Evolutionary conservation across 176 grass and related monocot genomes (phyloP), one percentile per base, ranked within the genome.

Genomic region (Eremochloa ophiuroides): DNA sequence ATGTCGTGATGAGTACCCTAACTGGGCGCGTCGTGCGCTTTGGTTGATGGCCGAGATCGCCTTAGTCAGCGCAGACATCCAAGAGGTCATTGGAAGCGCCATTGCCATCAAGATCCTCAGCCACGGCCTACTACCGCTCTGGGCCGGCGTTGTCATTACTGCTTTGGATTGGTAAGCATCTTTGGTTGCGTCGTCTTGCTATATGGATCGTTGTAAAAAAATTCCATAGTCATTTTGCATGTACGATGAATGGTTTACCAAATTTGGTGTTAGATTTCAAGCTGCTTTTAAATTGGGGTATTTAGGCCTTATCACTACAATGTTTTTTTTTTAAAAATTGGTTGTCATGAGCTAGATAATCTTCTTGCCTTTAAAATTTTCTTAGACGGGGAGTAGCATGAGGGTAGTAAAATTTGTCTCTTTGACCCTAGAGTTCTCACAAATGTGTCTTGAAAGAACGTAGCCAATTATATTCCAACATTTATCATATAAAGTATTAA

Each of bases 11-110:
- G 92, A 95, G 88, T 98, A 95, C 79, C 95, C 90, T 2, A 65
- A 81, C 25, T 93, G 92, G 90, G 88, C 91, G 27, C 85, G 90
- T 38, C 64, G 81, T 42, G 75, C 37, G 22, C 88, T 98, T 25
- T 94, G 92, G 94, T 64, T 91, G n/a, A 97, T 97, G 94, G 87
- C 92, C 18, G 92, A 97, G 89, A 48, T 97, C 46, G 88, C 94
- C 14, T 66, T 97, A 74, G 93, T 97, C 67, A 91, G 92, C 9
- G 95, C 90, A 12, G 95, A 97, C 59, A 97, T 97, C 40, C 95
- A 97, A 73, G 92, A 97, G 81, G 92, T 97, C 73, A 97, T 97
- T 67, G 90, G 92, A 23, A 97, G 95, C 26, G 92, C 88, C 69
- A 93, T 97, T 64, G 90, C 95, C 33, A 92, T 97, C 60, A 94